Conservation (phyloP, 1,284 basidiomycete species). For the Tilletia setariae region DNA sequence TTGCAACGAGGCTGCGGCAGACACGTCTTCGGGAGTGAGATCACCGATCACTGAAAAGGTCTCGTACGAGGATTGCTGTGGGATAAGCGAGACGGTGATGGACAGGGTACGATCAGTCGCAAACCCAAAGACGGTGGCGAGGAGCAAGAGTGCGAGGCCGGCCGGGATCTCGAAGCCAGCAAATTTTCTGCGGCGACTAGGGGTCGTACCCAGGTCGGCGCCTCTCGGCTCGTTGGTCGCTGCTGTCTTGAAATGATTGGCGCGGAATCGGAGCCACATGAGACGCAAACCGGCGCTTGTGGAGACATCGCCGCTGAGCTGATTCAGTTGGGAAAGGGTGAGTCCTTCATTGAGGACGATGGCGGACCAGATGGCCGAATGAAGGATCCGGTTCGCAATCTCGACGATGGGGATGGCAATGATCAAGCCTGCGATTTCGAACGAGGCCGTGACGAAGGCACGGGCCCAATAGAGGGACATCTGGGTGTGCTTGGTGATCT, state of each 20-base stretch:
- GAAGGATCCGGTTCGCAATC: not conserved
- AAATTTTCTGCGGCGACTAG: not conserved
- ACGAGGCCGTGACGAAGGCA: not conserved
- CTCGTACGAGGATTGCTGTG: not conserved
- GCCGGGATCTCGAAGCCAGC: not conserved
- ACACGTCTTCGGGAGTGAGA: not conserved
- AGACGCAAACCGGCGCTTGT: not conserved
- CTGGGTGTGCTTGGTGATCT: not conserved
- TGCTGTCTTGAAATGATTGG: not conserved
- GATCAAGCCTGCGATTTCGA: not conserved
- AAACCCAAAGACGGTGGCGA: conserved; percentile 1
- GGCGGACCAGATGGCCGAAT: conserved; percentile 8
- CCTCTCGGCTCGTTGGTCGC: not conserved
- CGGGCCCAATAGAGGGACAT: not conserved
- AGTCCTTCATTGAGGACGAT: conserved; percentile 3
- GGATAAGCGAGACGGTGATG: not conserved
- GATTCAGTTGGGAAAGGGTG: not conserved
- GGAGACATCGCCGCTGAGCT: not conserved
- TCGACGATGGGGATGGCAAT: not conserved
- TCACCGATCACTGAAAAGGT: not conserved
- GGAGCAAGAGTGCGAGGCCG: not conserved
- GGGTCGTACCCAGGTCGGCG: not conserved
- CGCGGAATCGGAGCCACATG: conserved; percentile 1
- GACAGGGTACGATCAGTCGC: not conserved
- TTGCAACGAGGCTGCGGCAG: not conserved